phyloP scores from a whole-genome alignment of 306 rosid species.

The Mimosa pudica region DNA sequence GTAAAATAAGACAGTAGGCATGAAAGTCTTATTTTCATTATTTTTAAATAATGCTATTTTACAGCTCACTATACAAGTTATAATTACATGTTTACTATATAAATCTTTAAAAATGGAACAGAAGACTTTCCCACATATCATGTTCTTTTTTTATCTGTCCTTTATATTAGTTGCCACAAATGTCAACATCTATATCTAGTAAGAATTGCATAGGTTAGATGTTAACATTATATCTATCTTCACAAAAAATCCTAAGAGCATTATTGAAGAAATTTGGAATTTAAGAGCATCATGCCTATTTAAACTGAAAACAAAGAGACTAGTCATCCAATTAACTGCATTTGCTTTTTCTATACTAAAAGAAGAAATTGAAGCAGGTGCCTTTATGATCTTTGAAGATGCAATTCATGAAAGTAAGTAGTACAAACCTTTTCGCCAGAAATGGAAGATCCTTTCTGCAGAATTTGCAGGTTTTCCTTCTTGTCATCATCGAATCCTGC shows the following conservation, averaged over 20 bases:
- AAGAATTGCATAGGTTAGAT: conserved; percentile 24
- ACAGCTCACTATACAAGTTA: conserved; percentile 12
- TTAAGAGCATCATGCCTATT: conserved; percentile 11
- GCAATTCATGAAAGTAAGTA: conserved; percentile 1
- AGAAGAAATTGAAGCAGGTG: conserved; percentile 4
- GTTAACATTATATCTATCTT: not conserved
- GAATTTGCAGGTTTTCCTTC: conserved; percentile 42
- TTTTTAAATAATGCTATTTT: conserved; percentile 3
- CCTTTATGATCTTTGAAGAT: conserved; percentile 6
- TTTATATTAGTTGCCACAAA: conserved; percentile 8
- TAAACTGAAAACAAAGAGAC: not conserved
- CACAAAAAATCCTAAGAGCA: not conserved
- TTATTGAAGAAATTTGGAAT: conserved; percentile 8
- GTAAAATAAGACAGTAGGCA: conserved; percentile 14
- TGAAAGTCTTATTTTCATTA: not conserved
- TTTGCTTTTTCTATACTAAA: not conserved
- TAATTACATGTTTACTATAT: conserved; percentile 18
- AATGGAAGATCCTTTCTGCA: conserved; percentile 37
- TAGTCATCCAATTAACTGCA: not conserved
- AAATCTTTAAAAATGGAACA: not conserved
- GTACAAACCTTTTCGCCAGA: conserved; percentile 60
- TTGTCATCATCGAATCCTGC: conserved; percentile 52
- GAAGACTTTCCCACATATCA: conserved; percentile 18
- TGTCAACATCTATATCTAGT: conserved; percentile 6
- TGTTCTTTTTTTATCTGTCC: conserved; percentile 9